These are phyloP conservation scores for Boletellus deceptivus DNA, from an alignment of 1,284 basidiomycete genomes.

Conservation along the genomic window DNA sequence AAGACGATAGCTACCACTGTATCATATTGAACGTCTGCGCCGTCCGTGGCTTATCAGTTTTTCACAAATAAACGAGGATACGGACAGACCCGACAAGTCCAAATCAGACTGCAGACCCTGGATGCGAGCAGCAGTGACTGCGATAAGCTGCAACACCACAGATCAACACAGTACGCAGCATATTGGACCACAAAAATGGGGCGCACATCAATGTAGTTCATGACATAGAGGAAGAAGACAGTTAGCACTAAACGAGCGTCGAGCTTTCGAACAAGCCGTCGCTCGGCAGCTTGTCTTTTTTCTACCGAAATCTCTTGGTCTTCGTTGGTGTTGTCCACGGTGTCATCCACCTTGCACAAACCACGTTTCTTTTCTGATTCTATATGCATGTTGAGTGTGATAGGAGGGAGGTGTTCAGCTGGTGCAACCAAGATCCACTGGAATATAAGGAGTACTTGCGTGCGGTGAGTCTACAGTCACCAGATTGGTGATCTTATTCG, in stretches of 20 bases:
- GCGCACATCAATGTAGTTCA: slow-evolving; percentile 70
- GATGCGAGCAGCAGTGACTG: slow-evolving; percentile 56
- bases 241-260: slow-evolving; percentile 60
- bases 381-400: slow-evolving; percentile 13
- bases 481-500: too few relatives aligned
- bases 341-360: slow-evolving; percentile 3
- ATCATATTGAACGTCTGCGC: slow-evolving; percentile 58
- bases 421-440: too few relatives aligned
- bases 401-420: background rate
- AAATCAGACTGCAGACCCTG: slow-evolving; percentile 61
- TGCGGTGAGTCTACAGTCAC: too few relatives aligned
- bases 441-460: too few relatives aligned
- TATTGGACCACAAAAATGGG: background rate
- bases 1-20: slow-evolving; percentile 61
- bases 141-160: slow-evolving; percentile 45
- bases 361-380: slow-evolving; percentile 17
- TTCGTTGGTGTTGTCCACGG: background rate
- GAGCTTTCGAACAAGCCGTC: slow-evolving; percentile 49
- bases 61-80: slow-evolving; percentile 5
- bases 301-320: background rate
- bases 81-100: slow-evolving; percentile 42
- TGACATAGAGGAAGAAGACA: slow-evolving; percentile 60
- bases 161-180: background rate
- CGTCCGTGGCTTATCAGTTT: background rate
- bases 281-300: slow-evolving; percentile 33